Percentiles rank a stretch among this genome's conserved stretches.
phyloP scores from a whole-genome alignment of 805 yeast species.

The Yarrowia bubula region DNA sequence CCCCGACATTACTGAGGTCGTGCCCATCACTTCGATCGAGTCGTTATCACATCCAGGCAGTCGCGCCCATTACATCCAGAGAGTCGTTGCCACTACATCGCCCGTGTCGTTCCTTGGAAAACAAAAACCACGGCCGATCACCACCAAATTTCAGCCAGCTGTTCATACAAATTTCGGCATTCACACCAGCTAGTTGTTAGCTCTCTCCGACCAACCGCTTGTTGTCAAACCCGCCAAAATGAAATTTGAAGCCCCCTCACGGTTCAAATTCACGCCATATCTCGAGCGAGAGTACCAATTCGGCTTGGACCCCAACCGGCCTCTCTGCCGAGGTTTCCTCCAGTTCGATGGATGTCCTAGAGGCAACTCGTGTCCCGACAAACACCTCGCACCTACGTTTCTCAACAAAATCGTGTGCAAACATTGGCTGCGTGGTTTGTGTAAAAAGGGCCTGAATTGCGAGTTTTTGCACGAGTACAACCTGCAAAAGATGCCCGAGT shows the following conservation, averaged over 20 bases:
- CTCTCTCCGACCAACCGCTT: neutral
- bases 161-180: too few species aligned
- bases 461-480: slow-evolving; percentile 96
- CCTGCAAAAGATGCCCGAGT: slow-evolving; percentile 93
- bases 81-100: too few species aligned
- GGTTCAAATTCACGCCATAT: slow-evolving; percentile 65
- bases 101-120: too few species aligned
- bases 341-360: slow-evolving; percentile 70
- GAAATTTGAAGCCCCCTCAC: slow-evolving; percentile 12
- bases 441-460: slow-evolving; percentile 95
- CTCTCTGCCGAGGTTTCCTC: slow-evolving; percentile 74
- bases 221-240: neutral
- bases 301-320: slow-evolving; percentile 85
- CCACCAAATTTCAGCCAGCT: too few species aligned
- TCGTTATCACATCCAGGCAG: too few species aligned
- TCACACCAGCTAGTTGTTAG: too few species aligned
- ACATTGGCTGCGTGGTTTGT: slow-evolving; percentile 96
- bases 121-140: too few species aligned
- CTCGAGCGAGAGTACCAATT: slow-evolving; percentile 75
- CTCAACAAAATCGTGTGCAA: slow-evolving; percentile 87
- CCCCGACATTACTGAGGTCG: too few species aligned
- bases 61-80: too few species aligned
- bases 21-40: too few species aligned
- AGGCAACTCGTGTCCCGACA: slow-evolving; percentile 81
- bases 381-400: slow-evolving; percentile 69